A percentile compares a stretch with the other conserved stretches of the same genome.
These are phyloP conservation scores for Neonectria faginata DNA, from an alignment of 2,329 filamentous ascomycete genomes.

Conservation along the genomic window DNA sequence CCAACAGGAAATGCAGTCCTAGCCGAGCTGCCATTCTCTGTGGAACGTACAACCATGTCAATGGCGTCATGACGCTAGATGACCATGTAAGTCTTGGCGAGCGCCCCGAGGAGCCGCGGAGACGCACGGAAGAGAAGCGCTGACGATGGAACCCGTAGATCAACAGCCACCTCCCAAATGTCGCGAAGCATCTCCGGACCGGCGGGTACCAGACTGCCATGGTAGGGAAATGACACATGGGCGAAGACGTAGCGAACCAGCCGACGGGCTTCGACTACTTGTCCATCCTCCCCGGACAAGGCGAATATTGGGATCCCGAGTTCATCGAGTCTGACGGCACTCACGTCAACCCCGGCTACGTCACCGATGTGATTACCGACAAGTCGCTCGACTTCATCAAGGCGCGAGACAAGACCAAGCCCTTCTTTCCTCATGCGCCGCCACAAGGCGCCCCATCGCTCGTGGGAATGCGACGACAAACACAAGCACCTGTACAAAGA, in stretches of 20 bases:
- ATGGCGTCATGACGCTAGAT: constrained; percentile 62
- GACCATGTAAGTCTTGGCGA: constrained; percentile 44
- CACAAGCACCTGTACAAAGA: constrained; percentile 62
- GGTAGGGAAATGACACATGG: constrained; percentile 67
- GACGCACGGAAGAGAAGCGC: neutral
- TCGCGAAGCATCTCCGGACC: constrained; percentile 61
- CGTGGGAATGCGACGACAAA: constrained; percentile 63
- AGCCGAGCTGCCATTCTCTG: constrained; percentile 62
- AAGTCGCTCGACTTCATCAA: constrained; percentile 59
- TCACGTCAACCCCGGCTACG: constrained; percentile 56
- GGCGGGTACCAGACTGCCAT: constrained; percentile 64
- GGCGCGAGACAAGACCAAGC: constrained; percentile 50
- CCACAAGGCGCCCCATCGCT: constrained; percentile 66
- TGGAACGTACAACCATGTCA: constrained; percentile 65
- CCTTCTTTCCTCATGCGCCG: constrained; percentile 69
- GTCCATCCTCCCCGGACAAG: constrained; percentile 63
- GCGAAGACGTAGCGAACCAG: constrained; percentile 58
- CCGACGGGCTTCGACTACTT: constrained; percentile 65
- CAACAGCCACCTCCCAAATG: constrained; percentile 62
- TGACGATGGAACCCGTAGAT: constrained; percentile 46
- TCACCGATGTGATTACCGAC: constrained; percentile 64
- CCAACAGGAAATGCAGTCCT: constrained; percentile 65
- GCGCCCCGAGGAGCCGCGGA: neutral
- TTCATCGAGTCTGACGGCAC: constrained; percentile 58
- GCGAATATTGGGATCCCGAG: constrained; percentile 63